Evolutionary conservation across 164 flowering plant species (phyloP).

Genomic region (Vitis cinerea): DNA sequence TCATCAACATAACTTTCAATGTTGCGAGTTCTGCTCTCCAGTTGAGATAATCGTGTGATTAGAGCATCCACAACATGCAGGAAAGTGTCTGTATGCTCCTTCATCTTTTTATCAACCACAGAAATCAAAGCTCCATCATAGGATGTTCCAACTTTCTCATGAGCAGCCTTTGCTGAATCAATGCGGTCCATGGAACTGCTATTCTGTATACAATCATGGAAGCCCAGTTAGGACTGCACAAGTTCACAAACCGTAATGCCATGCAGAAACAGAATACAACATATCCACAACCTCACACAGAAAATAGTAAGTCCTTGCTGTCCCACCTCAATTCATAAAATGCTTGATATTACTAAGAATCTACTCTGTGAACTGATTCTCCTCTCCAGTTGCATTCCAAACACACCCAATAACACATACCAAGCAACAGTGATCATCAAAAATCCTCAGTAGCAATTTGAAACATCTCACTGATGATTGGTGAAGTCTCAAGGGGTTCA

Average conservation of each 20-base stretch:
- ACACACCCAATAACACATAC: too few species aligned
- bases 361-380: too few species aligned
- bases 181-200: conserved; percentile 2
- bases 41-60: conserved; percentile 22
- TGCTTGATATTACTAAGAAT: too few species aligned
- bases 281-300: too few species aligned
- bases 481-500: too few species aligned
- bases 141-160: not conserved
- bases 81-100: conserved; percentile 18
- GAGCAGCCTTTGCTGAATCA: conserved; percentile 2
- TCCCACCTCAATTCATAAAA: too few species aligned
- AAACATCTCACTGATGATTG: too few species aligned
- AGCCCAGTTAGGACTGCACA: not conserved
- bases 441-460: too few species aligned
- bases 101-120: conserved; percentile 19
- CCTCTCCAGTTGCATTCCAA: too few species aligned
- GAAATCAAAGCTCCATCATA: conserved; percentile 14
- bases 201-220: conserved; percentile 6
- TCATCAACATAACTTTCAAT: conserved; percentile 28
- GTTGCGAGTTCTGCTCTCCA: conserved; percentile 22
- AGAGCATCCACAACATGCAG: conserved; percentile 25
- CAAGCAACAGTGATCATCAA: too few species aligned
- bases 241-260: not conserved
- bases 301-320: too few species aligned
- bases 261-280: not conserved